Evolutionary conservation across 257 asterid genomes (phyloP).

Genomic region (Leptodermis oblonga): DNA sequence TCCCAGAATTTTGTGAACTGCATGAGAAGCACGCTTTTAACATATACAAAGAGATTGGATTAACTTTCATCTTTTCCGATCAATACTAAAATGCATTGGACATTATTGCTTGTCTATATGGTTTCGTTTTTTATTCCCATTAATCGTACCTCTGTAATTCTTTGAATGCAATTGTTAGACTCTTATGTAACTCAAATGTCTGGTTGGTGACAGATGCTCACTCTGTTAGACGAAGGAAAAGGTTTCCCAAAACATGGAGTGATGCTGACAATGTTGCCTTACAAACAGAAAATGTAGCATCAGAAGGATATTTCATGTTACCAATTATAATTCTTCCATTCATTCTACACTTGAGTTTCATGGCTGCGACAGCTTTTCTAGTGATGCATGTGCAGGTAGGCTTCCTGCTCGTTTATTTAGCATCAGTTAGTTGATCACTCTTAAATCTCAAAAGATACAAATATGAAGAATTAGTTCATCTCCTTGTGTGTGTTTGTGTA

Average conservation of each 20-base stretch:
- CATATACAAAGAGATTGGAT: background rate
- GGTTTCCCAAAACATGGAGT: constrained; percentile 22
- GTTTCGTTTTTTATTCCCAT: too few relatives aligned
- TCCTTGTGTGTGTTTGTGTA: background rate
- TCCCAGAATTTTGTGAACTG: background rate
- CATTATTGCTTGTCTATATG: background rate
- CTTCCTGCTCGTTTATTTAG: background rate
- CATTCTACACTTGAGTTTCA: constrained; percentile 71
- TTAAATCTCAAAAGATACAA: background rate
- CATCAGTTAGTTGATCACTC: too few relatives aligned
- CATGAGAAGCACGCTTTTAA: background rate
- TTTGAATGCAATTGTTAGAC: constrained; percentile 8
- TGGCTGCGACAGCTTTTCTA: constrained; percentile 74
- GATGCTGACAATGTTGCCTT: constrained; percentile 5
- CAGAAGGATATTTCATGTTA: constrained; percentile 23
- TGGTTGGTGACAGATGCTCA: constrained; percentile 29
- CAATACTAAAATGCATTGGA: background rate
- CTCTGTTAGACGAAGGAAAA: constrained; percentile 44
- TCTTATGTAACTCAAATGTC: constrained; percentile 3
- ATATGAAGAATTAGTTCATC: background rate
- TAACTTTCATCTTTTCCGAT: background rate
- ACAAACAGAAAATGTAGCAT: constrained; percentile 30
- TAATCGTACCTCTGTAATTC: background rate
- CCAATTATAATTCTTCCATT: constrained; percentile 69
- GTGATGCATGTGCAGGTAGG: constrained; percentile 94